Evolutionary conservation across 106 monocot genomes (phyloP).

Genomic region (Apostasia shenzhenica): DNA sequence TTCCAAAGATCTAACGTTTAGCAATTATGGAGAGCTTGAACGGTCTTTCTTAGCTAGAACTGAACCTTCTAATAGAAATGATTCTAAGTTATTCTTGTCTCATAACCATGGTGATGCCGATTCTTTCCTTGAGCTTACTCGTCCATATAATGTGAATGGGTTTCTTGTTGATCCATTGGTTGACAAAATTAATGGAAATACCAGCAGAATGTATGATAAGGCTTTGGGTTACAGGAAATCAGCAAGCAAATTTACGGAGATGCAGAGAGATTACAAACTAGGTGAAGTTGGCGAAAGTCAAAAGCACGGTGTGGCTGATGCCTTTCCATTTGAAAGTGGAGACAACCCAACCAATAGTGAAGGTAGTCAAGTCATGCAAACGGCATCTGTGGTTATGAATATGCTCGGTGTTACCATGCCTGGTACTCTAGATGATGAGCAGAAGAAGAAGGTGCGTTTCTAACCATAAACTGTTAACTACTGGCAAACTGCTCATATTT

Average conservation of each 20-base stretch:
- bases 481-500: neutral
- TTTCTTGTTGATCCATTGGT: constrained; percentile 17
- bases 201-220: constrained; percentile 13
- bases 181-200: constrained; percentile 17
- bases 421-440: constrained; percentile 53
- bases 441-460: constrained; percentile 68
- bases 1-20: constrained; percentile 42
- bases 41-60: constrained; percentile 5
- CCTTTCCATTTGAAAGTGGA: constrained; percentile 4
- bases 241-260: constrained; percentile 9
- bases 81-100: constrained; percentile 16
- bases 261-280: constrained; percentile 9
- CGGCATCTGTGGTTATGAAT: constrained; percentile 72
- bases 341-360: constrained; percentile 28
- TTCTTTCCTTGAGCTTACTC: constrained; percentile 11
- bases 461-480: neutral
- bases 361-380: constrained; percentile 50
- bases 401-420: constrained; percentile 92
- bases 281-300: constrained; percentile 13
- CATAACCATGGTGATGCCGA: constrained; percentile 12
- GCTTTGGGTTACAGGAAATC: constrained; percentile 2
- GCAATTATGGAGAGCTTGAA: constrained; percentile 19
- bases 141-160: constrained; percentile 30
- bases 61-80: constrained; percentile 6
- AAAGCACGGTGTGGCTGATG: neutral